phyloP scores from a whole-genome alignment of 805 yeast species.

The Torulaspora quercuum region DNA sequence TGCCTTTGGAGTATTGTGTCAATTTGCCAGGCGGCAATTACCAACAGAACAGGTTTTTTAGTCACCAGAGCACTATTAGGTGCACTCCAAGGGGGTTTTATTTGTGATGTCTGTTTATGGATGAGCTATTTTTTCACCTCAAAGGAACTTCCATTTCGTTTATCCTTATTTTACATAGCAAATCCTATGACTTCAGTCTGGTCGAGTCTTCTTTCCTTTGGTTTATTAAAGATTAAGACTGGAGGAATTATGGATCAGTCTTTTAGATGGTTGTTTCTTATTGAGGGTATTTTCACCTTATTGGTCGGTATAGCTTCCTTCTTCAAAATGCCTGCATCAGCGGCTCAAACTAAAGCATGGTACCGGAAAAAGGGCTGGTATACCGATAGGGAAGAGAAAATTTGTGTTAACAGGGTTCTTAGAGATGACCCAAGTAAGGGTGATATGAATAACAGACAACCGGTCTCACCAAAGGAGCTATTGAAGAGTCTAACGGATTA shows the following conservation, averaged over 20 bases:
- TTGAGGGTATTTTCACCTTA: conserved; percentile 61
- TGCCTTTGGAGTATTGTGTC: conserved; percentile 56
- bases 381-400: conserved; percentile 52
- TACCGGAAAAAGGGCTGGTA: conserved; percentile 52
- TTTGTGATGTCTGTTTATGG: conserved; percentile 61
- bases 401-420: conserved; percentile 55
- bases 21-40: conserved; percentile 47
- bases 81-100: conserved; percentile 64
- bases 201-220: conserved; percentile 52
- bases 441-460: conserved; percentile 62
- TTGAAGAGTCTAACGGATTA: conserved; percentile 45
- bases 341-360: conserved; percentile 50
- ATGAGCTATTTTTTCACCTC: conserved; percentile 63
- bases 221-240: conserved; percentile 52
- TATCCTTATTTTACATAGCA: conserved; percentile 60
- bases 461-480: conserved; percentile 43
- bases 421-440: conserved; percentile 69
- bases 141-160: conserved; percentile 54
- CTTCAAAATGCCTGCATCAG: conserved; percentile 55
- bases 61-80: conserved; percentile 53
- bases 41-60: conserved; percentile 42
- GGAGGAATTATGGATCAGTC: conserved; percentile 41
- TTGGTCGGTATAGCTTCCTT: conserved; percentile 48
- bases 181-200: conserved; percentile 46
- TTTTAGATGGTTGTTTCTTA: conserved; percentile 63